Conservation (phyloP, 2,329 filamentous ascomycete species). For the Exophiala sp. region DNA sequence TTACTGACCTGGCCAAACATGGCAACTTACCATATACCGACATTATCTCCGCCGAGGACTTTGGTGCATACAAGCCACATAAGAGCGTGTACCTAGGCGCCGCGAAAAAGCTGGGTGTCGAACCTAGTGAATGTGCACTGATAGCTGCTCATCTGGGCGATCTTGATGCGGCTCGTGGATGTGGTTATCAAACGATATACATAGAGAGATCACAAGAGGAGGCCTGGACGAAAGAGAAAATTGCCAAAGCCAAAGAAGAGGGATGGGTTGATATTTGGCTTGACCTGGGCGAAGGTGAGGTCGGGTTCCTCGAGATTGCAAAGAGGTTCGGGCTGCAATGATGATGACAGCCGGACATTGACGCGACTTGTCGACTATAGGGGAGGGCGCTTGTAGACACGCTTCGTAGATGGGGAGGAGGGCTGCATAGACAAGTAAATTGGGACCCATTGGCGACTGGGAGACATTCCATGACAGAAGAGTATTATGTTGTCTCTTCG, state of each 20-base stretch:
- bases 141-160: constrained; percentile 73
- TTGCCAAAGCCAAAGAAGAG: constrained; percentile 51
- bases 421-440: too few relatives aligned
- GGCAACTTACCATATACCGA: constrained; percentile 60
- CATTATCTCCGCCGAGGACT: constrained; percentile 66
- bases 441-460: not conserved
- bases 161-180: constrained; percentile 61
- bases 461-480: not conserved
- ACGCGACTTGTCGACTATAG: too few relatives aligned
- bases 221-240: constrained; percentile 51
- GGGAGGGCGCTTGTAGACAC: too few relatives aligned
- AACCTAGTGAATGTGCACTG: constrained; percentile 65
- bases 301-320: constrained; percentile 53
- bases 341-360: not conserved
- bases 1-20: constrained; percentile 60
- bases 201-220: constrained; percentile 68
- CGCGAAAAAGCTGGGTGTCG: constrained; percentile 54
- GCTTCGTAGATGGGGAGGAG: too few relatives aligned
- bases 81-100: constrained; percentile 65
- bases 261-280: constrained; percentile 65
- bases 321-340: constrained; percentile 41
- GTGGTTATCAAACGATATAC: constrained; percentile 69
- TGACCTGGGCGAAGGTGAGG: constrained; percentile 46
- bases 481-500: too few relatives aligned
- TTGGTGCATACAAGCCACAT: constrained; percentile 71